These are phyloP conservation scores for Phyllosticta citrichinensis DNA, from an alignment of 2,329 filamentous ascomycete genomes.

Conservation along the genomic window DNA sequence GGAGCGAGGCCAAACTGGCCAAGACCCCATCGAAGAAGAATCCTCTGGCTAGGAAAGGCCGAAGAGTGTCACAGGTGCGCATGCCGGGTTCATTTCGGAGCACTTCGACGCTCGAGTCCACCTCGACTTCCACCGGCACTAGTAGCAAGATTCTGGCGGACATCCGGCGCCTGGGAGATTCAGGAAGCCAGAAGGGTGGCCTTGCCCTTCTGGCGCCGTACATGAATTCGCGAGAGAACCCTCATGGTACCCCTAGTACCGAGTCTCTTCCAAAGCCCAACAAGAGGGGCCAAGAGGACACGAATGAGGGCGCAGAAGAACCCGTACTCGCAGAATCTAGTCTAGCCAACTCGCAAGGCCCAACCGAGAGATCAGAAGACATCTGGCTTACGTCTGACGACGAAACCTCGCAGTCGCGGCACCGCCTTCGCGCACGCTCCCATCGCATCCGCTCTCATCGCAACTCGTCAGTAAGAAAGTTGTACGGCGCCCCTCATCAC, in stretches of 20 bases:
- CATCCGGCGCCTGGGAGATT: slow-evolving; percentile 5
- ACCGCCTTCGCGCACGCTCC: neutral
- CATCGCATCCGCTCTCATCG: neutral
- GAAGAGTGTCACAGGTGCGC: neutral
- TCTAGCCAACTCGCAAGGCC: neutral
- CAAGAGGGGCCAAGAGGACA: neutral
- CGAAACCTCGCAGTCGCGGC: neutral
- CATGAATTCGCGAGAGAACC: slow-evolving; percentile 1
- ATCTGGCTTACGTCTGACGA: slow-evolving; percentile 9
- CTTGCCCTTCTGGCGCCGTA: slow-evolving; percentile 7
- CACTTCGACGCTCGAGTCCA: neutral
- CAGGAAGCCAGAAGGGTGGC: slow-evolving; percentile 2
- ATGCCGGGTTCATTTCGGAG: slow-evolving; percentile 3
- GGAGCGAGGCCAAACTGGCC: neutral
- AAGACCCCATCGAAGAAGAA: slow-evolving; percentile 6
- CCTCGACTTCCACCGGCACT: neutral
- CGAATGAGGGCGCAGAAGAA: neutral
- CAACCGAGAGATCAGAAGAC: neutral
- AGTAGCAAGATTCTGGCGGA: slow-evolving; percentile 9
- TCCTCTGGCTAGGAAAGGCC: slow-evolving; percentile 1
- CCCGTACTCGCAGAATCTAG: neutral
- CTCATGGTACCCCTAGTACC: neutral
- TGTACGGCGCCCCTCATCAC: neutral
- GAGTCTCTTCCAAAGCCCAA: neutral
- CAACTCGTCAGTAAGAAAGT: neutral